Base-by-base conservation (phyloP, 2,329 filamentous ascomycete genomes). In the Diaporthe nobilis region DNA sequence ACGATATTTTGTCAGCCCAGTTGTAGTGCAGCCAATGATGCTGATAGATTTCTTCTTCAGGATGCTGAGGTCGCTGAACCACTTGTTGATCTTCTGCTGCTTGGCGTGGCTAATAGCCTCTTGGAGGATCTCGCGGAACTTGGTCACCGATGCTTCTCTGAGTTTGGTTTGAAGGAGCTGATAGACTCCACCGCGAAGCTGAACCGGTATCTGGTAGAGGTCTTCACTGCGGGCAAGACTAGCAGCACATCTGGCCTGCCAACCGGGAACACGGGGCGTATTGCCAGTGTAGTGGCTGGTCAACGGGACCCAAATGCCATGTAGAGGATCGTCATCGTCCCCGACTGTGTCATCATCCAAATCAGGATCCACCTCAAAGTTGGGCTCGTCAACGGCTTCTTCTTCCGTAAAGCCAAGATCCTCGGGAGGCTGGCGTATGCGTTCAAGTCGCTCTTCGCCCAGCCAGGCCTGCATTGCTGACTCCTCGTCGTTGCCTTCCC, bases 1-100 rank as follows among this genome's bases (percentile, higher is more conserved):
- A 4, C 94, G 91, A 77, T 97, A 96, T 79, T 97, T 97, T 83
- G 92, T 93, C 12, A 97, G 82, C 1, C 95, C 94, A 0, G 95
- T 97, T 0, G 94, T 95, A 0, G 95, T 98, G 70, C 90, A 90
- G 47, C 90, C 89, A 4, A 96, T 84, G 34, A 94, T 87, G 31
- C 89, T 84, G 22, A 89, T 82, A 0, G 79, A 65, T 22, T 83
- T 80, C 1, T 78, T 74, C 3, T 79, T 79, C n/a, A 90, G 81
- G 8, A 86, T 80, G 7, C 80, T 79, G 12, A 88, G 84, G 75
- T 95, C 90, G 49, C 87, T 86, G 75, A 92, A 88, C 87, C 89
- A 93, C 37, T 86, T 88, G 22, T 88, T 88, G 28, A 90, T 87
- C 70, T 90, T 91, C 10, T 91, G 83, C 20, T 91, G 85, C 15